Conservation (phyloP, 768 basidiomycete genomes). For the Leccinum disarticulatum region DNA sequence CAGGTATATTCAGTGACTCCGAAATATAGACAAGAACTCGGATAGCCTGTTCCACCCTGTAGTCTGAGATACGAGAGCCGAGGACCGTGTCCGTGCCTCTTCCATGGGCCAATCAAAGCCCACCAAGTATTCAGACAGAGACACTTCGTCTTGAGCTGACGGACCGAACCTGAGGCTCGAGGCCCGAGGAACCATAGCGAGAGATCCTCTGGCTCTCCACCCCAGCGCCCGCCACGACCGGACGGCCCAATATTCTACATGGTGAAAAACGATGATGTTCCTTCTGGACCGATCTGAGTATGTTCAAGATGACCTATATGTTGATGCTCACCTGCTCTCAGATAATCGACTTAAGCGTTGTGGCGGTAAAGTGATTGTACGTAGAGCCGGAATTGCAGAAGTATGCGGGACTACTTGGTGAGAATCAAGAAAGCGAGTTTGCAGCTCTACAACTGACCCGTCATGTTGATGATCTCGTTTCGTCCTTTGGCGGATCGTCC, state of each 20-base stretch:
- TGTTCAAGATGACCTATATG: not conserved
- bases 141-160: not conserved
- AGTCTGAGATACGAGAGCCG: not conserved
- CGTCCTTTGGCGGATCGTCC: conserved; percentile 16
- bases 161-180: not conserved
- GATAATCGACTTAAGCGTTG: not conserved
- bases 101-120: not conserved
- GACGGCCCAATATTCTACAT: conserved; percentile 1
- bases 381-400: conserved; percentile 1
- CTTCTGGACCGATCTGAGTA: not conserved
- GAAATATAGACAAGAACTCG: not conserved
- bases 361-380: not conserved
- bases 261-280: not conserved
- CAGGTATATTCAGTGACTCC: conserved; percentile 3
- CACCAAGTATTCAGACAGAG: not conserved
- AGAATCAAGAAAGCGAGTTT: not conserved
- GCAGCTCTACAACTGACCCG: not conserved
- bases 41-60: not conserved
- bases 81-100: not conserved
- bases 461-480: conserved; percentile 14
- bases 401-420: not conserved
- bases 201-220: conserved; percentile 1
- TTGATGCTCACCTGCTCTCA: not conserved
- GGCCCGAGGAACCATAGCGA: not conserved
- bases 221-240: not conserved